phyloP scores from a whole-genome alignment of 108 stramenopile genomes.

The Aurantiochytrium sp. region DNA sequence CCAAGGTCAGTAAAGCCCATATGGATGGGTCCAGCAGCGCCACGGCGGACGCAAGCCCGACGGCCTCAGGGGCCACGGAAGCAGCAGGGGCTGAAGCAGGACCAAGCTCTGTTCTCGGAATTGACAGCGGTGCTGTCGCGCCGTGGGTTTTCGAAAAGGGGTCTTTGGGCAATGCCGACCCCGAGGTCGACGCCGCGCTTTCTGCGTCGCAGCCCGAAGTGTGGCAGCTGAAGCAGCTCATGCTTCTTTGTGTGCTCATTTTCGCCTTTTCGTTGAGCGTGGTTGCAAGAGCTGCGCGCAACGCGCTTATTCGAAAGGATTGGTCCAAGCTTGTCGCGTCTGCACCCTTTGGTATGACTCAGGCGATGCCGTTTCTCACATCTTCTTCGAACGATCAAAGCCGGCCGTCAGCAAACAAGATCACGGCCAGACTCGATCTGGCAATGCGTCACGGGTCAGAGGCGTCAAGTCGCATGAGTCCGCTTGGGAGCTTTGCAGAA shows the following conservation, averaged over 20 bases:
- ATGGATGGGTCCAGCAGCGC: not conserved
- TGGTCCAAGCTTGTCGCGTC: not conserved
- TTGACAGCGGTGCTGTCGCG: not conserved
- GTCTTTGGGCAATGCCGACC: not conserved
- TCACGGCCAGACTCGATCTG: not conserved
- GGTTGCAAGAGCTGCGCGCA: not conserved
- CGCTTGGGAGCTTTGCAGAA: not conserved
- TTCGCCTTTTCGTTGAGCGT: not conserved
- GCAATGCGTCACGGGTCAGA: not conserved
- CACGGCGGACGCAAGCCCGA: not conserved
- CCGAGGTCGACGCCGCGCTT: not conserved
- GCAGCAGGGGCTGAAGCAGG: not conserved
- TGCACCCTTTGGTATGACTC: not conserved
- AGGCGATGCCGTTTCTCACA: not conserved
- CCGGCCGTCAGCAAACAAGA: no score
- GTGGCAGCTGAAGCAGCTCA: not conserved
- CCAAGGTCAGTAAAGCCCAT: not conserved
- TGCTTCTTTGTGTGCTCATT: not conserved
- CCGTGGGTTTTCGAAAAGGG: not conserved
- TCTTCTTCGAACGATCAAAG: no score
- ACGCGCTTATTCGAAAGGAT: not conserved
- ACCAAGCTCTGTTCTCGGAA: not conserved
- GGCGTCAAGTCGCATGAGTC: not conserved
- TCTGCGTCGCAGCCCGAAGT: not conserved
- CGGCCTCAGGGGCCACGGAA: not conserved